Evolutionary conservation across 176 grass and related monocot species (phyloP), one percentile per base, ranked within the genome.

Genomic region (Poa pratensis): DNA sequence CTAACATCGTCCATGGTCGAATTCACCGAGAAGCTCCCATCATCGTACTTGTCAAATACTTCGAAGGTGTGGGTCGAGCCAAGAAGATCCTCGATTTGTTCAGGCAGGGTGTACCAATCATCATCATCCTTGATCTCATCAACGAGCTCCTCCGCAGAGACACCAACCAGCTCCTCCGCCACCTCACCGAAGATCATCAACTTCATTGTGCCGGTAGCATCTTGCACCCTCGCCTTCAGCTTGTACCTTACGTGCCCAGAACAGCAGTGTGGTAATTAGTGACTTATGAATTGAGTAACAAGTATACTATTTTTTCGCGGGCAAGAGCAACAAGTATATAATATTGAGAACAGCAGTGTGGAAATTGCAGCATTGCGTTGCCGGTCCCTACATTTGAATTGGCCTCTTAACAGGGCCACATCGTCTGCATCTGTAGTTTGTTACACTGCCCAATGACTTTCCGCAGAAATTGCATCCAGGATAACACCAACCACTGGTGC

Each of bases 361-460:
- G 14, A 30, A 67, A 19, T 19, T 7, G 15, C 16, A 67, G 16
- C 42, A 18, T 27, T 16, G 40, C 0, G n/a, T 48, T 72, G 69
- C 22, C 43, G 22, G 43, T 50, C 22, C 70, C 22, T 49, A 73
- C 70, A 46, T 49, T 48, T 73, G 70, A 28, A 73, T 5, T 73
- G 70, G 70, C 70, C 7, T 73, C 42, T 73, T 73, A 3, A 73
- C 24, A 13, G 70, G 70, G 43, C 70, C 70, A 73, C 70, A 73
- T 9, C 23, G 43, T 13, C n/a, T 48, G 43, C 70, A 50, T 23
- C 45, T 73, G 70, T 73, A 73, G 16, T 73, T 73, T 46, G 13
- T 73, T 49, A 13, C 39, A 40, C 40, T 24, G 42, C 45, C 22
- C 69, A 73, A 16, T 15, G 69, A 73, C 42, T 73, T 73, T 0